phyloP scores from a whole-genome alignment of 1,139 yeast genomes.

The Eremothecium sinecaudum region DNA sequence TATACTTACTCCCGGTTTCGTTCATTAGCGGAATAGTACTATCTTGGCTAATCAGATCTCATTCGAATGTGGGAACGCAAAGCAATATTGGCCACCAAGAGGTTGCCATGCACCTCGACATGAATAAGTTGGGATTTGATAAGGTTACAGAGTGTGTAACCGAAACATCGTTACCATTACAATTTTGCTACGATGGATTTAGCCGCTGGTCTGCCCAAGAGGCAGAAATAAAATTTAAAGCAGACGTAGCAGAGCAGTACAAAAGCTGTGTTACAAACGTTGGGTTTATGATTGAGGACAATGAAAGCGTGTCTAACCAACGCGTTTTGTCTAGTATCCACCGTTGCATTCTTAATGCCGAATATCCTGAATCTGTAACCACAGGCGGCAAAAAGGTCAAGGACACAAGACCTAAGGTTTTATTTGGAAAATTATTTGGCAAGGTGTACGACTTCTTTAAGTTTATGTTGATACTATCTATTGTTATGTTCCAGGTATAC shows the following conservation, averaged over 20 bases:
- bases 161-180: slow-evolving; percentile 1
- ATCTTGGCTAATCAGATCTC: slow-evolving; percentile 3
- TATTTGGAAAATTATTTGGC: neutral
- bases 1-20: neutral
- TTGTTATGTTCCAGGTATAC: slow-evolving; percentile 1
- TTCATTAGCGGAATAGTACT: slow-evolving; percentile 2
- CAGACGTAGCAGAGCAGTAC: slow-evolving; percentile 1
- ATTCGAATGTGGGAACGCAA: neutral
- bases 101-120: neutral
- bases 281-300: neutral
- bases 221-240: neutral
- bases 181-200: slow-evolving; percentile 3
- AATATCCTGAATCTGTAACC: neutral
- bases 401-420: neutral
- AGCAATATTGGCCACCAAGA: neutral
- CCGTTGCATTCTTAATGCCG: neutral
- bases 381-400: neutral
- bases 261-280: slow-evolving; percentile 1
- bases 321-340: neutral
- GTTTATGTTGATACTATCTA: slow-evolving; percentile 3
- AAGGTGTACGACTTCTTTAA: slow-evolving; percentile 3
- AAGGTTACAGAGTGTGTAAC: neutral
- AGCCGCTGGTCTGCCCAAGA: neutral
- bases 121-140: neutral
- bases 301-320: slow-evolving; percentile 1